Evolutionary conservation across 306 rosid genomes (phyloP), one percentile per base, ranked within the genome.

Genomic region (Inga laurina): DNA sequence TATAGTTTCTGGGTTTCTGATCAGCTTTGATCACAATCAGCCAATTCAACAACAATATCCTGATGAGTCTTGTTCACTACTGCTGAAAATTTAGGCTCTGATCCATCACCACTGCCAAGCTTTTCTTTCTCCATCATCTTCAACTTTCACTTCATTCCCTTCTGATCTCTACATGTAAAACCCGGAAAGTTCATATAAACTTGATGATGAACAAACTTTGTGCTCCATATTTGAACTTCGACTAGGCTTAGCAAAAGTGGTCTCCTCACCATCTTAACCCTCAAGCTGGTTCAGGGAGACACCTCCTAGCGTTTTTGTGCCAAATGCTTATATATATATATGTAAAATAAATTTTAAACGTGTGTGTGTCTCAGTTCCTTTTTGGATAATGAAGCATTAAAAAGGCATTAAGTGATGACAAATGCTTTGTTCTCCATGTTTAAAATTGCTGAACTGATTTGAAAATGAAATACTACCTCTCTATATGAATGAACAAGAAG

Each of bases 11-110:
- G 35, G 35, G 67, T 61, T 61, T 61, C 34, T n/a, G 14, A n/a
- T 27, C 67, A 22, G 69, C 35, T 64, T 64, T 64, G 21, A 13
- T 30, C 69, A 30, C 1, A 30, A 64, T 64, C 56, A 77, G 64
- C 80, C 18, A 73, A 57, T 64, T 71, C 72, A 32, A 86, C 8
- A 21, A 67, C 59, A 44, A 34, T 54, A 5, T 37, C 49, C 30
- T 57, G 62, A 52, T 5, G 8, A 8, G 4, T 8, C 35, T 41
- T 70, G 41, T 80, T 54, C 54, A 4, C 43, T 11, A 10, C 79
- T 77, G 35, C 84, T 45, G 78, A 65, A 34, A 35, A 48, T 10
- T 84, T 78, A 18, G 81, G 57, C 27, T 85, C 83, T 78, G 54
- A 49, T 14, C 46, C 81, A 22, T 39, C 21, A 6, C 52, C 72